Percentiles rank a stretch among this genome's conserved stretches.
Conservation (phyloP, 441 rosid species). For the Mallotus repandus region DNA sequence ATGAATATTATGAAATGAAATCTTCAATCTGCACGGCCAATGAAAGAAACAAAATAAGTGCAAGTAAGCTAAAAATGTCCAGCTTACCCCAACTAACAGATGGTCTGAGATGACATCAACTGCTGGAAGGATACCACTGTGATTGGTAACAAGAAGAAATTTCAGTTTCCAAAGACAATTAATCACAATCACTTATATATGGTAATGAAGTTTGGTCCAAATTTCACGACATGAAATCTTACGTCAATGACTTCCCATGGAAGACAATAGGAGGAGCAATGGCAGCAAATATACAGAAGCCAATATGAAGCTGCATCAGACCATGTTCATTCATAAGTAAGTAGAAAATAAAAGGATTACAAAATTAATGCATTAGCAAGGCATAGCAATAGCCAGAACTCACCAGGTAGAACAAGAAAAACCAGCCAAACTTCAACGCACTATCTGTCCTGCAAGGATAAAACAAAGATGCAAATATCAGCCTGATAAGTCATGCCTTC, state of each 20-base stretch:
- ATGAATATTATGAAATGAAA: background rate
- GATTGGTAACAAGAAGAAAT: constrained; percentile 21
- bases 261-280: constrained; percentile 94
- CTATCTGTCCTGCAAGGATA: constrained; percentile 73
- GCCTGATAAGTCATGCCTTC: background rate
- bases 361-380: background rate
- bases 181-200: background rate
- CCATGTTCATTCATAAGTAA: constrained; percentile 15
- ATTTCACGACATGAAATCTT: constrained; percentile 37
- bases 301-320: constrained; percentile 68
- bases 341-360: constrained; percentile 7
- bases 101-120: constrained; percentile 64
- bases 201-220: background rate
- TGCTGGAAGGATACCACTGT: constrained; percentile 92
- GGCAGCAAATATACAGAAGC: constrained; percentile 88
- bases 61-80: background rate
- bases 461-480: background rate
- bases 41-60: background rate
- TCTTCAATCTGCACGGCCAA: background rate
- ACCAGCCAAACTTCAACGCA: constrained; percentile 84
- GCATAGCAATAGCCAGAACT: constrained; percentile 28
- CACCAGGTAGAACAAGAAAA: constrained; percentile 94
- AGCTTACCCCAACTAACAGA: constrained; percentile 76
- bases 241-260: constrained; percentile 90
- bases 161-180: constrained; percentile 11